These are phyloP conservation scores for Yarrowia sp. DNA, from an alignment of 805 yeast genomes.

Conservation along the genomic window DNA sequence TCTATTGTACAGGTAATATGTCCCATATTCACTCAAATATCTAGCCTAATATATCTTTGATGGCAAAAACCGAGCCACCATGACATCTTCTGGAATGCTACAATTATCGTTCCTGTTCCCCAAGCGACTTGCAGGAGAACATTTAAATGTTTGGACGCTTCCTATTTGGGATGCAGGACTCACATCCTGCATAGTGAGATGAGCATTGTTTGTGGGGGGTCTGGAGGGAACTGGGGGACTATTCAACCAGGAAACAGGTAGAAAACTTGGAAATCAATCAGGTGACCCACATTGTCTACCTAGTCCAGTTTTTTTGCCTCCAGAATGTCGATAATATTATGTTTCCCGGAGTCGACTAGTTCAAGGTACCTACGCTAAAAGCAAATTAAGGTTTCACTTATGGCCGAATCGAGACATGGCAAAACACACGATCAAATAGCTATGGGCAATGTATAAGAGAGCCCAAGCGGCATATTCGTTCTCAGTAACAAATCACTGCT, in stretches of 20 bases:
- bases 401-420: conserved; percentile 14
- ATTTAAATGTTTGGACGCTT: neutral
- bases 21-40: too few species aligned
- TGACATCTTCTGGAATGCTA: too few species aligned
- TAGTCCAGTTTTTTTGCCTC: neutral
- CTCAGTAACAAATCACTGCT: neutral
- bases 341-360: neutral
- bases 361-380: neutral
- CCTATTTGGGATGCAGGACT: neutral
- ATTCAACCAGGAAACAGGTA: too few species aligned
- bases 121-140: neutral
- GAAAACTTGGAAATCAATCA: too few species aligned
- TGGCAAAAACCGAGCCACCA: too few species aligned
- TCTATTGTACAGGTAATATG: too few species aligned
- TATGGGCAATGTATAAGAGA: conserved; percentile 4
- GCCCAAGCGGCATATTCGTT: neutral
- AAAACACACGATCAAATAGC: neutral
- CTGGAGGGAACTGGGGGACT: too few species aligned
- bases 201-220: neutral
- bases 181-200: neutral
- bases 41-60: too few species aligned
- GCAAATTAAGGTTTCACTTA: neutral
- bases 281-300: too few species aligned
- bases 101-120: too few species aligned
- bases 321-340: neutral